Evolutionary conservation across 148 eudicot genomes (phyloP).

Genomic region (Fagopyrum tataricum): DNA sequence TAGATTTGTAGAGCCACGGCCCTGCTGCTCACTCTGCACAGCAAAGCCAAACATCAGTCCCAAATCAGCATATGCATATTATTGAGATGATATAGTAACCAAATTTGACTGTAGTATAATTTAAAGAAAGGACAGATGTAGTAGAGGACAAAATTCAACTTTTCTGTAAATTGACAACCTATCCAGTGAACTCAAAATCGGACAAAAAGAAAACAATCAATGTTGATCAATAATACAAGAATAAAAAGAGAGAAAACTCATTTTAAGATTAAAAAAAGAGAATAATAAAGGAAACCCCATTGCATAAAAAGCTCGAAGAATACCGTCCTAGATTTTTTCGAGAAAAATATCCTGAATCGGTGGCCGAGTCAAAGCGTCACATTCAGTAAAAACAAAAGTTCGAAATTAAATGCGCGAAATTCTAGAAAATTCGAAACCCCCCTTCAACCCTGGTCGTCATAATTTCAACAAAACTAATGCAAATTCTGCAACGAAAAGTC

Average conservation of each 20-base stretch:
- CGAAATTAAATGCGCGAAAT: conserved; percentile 19
- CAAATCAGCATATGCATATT: conserved; percentile 16
- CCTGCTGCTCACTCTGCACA: conserved; percentile 29
- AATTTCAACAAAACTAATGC: conserved; percentile 11
- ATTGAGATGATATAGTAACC: conserved; percentile 16
- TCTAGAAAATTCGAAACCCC: conserved; percentile 15
- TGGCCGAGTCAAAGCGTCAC: conserved; percentile 16
- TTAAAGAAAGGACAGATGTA: conserved; percentile 13
- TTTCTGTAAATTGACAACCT: conserved; percentile 30
- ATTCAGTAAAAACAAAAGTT: conserved; percentile 12
- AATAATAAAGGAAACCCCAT: conserved; percentile 1
- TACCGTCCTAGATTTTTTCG: neutral
- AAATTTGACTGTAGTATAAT: conserved; percentile 11
- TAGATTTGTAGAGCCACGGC: conserved; percentile 16
- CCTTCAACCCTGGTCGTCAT: conserved; percentile 3
- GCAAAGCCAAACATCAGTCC: conserved; percentile 17
- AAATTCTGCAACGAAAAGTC: conserved; percentile 6
- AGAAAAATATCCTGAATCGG: conserved; percentile 11
- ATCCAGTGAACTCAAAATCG: conserved; percentile 19
- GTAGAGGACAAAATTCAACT: conserved; percentile 37
- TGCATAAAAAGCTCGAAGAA: conserved; percentile 9
- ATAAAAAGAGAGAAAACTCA: conserved; percentile 5
- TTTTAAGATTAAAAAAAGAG: neutral
- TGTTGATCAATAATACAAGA: conserved; percentile 18
- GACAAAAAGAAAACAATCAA: conserved; percentile 12